Evolutionary conservation across 1,284 basidiomycete genomes (phyloP).

Genomic region (Microbotryomycetes sp.): DNA sequence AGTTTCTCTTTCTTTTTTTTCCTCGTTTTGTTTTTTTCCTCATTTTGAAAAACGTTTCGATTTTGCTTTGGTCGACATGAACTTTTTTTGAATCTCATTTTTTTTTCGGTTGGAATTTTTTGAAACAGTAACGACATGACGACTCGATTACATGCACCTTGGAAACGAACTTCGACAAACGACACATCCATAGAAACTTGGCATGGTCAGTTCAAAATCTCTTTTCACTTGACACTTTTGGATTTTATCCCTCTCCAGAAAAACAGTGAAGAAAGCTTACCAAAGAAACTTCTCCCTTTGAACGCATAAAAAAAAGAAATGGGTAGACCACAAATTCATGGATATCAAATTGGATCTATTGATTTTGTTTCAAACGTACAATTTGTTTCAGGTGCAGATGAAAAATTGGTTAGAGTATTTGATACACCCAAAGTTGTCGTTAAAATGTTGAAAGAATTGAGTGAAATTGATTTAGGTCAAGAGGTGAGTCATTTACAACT

Average conservation of each 20-base stretch:
- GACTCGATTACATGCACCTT: slow-evolving; percentile 69
- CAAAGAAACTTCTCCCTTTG: neutral
- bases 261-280: too few species aligned
- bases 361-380: slow-evolving; percentile 66
- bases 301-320: slow-evolving; percentile 50
- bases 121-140: slow-evolving; percentile 85
- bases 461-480: slow-evolving; percentile 39
- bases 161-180: slow-evolving; percentile 26
- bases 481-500: slow-evolving; percentile 50
- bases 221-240: neutral
- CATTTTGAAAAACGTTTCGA: neutral
- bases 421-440: slow-evolving; percentile 52
- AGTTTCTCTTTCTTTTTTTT: slow-evolving; percentile 31
- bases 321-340: slow-evolving; percentile 84
- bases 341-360: slow-evolving; percentile 80
- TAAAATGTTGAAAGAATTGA: slow-evolving; percentile 5
- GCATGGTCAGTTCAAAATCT: slow-evolving; percentile 51
- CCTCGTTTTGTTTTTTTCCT: neutral
- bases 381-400: slow-evolving; percentile 82
- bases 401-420: slow-evolving; percentile 85
- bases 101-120: too few species aligned
- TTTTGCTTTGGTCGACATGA: neutral
- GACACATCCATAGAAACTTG: slow-evolving; percentile 47
- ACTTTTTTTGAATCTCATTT: neutral
- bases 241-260: neutral